Base-by-base conservation (phyloP, 1,139 yeast species). In the Pichia sp. region DNA sequence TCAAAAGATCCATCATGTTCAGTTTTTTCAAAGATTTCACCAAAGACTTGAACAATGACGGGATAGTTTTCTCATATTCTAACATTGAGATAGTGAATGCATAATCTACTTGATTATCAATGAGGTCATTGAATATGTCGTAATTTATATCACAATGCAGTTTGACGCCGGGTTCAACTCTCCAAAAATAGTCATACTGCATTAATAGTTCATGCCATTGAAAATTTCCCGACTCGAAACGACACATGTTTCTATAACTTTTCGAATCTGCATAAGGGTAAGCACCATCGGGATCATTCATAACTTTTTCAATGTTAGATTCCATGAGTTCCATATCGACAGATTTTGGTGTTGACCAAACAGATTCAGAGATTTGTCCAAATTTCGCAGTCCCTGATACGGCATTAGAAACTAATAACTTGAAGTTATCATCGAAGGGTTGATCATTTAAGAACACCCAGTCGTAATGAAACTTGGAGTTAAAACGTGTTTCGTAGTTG, bases 201-300 rank as follows among this genome's bases (percentile, higher is more conserved):
- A 39, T 17, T 33, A 64, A 33, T 30, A 74, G 54, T 27, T 66
- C 68, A 48, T 77, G 72, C 43, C 66, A 64, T 59, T 69, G 76
- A 55, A 78, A 78, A 50, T 75, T 76, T 1, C 88, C 88, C 6
- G 77, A 64, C 55, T 77, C 81, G 55, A 72, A 82, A 35, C 91
- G 66, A 53, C 91, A 81, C 91, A 82, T 81, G 57, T 79, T 83
- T 46, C 91, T 65, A 53, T 82, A 82, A 29, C 80, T 69, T 46
- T 70, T 74, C 8, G 74, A 65, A 30, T 56, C 64, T 2, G 67
- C 70, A 44, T 67, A 67, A 18, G 67, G 69, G 28, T 62, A 51
- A 2, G 44, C 39, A 3, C 63, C 49, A 38, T 55, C 63, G 4
- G 44, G 47, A 24, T 54, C 58, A 21, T 44, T 41, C n/a, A 45